Conservation (phyloP, 2,329 filamentous ascomycete species). For the Rugonectria rugulosa region DNA sequence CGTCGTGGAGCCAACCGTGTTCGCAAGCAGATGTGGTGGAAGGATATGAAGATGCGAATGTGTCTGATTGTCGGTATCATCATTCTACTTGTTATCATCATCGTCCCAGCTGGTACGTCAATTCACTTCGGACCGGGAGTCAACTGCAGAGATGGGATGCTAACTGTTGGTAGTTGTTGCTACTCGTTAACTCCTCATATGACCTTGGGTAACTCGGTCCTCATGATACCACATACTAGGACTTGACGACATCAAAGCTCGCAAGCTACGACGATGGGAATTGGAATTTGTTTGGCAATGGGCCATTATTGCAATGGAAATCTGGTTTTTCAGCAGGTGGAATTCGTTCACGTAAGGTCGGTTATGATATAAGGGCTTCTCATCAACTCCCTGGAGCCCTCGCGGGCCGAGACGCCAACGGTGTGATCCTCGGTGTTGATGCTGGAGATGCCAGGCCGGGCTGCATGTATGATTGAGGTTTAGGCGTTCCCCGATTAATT, state of each 20-base stretch:
- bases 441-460: slow-evolving; percentile 33
- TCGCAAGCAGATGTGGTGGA: slow-evolving; percentile 99
- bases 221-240: slow-evolving; percentile 32
- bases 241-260: slow-evolving; percentile 39
- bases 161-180: slow-evolving; percentile 44
- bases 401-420: slow-evolving; percentile 24
- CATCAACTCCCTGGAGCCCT: slow-evolving; percentile 22
- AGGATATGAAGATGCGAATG: slow-evolving; percentile 99
- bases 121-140: neutral
- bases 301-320: slow-evolving; percentile 41
- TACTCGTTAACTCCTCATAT: slow-evolving; percentile 41
- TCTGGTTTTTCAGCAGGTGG: slow-evolving; percentile 44
- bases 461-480: slow-evolving; percentile 55
- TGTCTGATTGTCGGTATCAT: slow-evolving; percentile 92
- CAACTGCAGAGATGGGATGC: neutral
- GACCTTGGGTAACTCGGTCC: slow-evolving; percentile 38
- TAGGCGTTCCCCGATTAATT: slow-evolving; percentile 57
- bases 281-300: slow-evolving; percentile 41
- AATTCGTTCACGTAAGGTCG: slow-evolving; percentile 45
- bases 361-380: slow-evolving; percentile 40
- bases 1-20: slow-evolving; percentile 95
- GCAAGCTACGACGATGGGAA: slow-evolving; percentile 40
- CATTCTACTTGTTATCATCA: slow-evolving; percentile 90
- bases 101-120: slow-evolving; percentile 82
- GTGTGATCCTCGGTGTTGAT: slow-evolving; percentile 28